phyloP scores from a whole-genome alignment of 1,284 basidiomycete species.

The Ganoderma leucocontextum region DNA sequence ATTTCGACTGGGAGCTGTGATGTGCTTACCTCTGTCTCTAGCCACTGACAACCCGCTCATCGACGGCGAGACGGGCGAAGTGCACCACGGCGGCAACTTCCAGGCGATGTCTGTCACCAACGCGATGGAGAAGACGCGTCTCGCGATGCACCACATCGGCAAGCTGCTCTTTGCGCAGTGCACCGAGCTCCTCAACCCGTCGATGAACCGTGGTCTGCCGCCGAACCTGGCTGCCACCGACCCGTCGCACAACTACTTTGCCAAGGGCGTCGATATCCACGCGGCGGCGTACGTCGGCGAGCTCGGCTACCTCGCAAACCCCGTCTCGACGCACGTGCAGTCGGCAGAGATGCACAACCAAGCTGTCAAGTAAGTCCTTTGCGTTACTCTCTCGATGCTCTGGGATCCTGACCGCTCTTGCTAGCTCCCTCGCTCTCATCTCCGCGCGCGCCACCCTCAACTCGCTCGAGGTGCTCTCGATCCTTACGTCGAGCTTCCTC shows the following conservation, averaged over 20 bases:
- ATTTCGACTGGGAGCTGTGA: background rate
- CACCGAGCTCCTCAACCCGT: constrained; percentile 84
- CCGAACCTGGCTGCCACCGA: constrained; percentile 85
- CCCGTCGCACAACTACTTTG: constrained; percentile 84
- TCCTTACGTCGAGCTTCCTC: constrained; percentile 79
- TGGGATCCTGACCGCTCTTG: constrained; percentile 12
- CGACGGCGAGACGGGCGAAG: constrained; percentile 68
- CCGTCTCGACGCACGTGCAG: constrained; percentile 87
- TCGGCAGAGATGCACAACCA: constrained; percentile 91
- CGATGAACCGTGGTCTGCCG: constrained; percentile 85
- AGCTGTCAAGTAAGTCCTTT: constrained; percentile 73
- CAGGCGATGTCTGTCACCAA: constrained; percentile 89
- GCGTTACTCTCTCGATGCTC: background rate
- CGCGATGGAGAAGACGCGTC: constrained; percentile 88
- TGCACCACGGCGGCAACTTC: constrained; percentile 90
- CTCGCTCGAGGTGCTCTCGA: constrained; percentile 78
- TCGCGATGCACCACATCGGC: constrained; percentile 83
- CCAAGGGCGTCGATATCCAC: constrained; percentile 88
- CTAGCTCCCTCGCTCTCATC: constrained; percentile 81
- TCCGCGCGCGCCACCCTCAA: constrained; percentile 82
- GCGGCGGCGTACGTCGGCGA: constrained; percentile 84
- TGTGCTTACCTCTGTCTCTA: constrained; percentile 39
- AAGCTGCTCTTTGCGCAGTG: constrained; percentile 86
- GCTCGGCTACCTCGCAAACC: constrained; percentile 83
- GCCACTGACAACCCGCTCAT: constrained; percentile 82